Base-by-base conservation (phyloP, 2,329 filamentous ascomycete genomes). In the Aspergillus chevalieri region DNA sequence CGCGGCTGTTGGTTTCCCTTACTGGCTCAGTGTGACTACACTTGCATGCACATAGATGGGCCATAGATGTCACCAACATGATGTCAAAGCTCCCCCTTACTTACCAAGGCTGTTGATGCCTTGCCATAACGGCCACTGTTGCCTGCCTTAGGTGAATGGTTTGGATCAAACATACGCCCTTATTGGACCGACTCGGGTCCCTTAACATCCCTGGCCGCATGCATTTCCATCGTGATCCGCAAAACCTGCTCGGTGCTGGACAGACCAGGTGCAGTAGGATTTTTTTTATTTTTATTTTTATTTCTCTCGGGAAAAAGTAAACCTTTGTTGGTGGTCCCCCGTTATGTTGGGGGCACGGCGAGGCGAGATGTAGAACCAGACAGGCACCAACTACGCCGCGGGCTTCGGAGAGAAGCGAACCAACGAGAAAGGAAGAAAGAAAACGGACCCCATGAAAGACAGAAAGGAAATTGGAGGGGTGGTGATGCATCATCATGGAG, bases 221-320 rank as follows among this genome's bases (percentile, higher is more conserved):
- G 48, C 53, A 49, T 51, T 53, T 53, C 46, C 46, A 48, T 53
- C 48, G 59, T 60, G 57, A 62, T 60, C 58, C 63, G 57, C 61
- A 57, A 59, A 57, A 55, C 57, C 28, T 49, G 47, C 45, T 51
- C 47, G 45, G 47, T 60, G 60, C 60, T 62, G 62, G 56, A 48
- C 50, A 49, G 48, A 46, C 39, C 44, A 45, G 43, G 50, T 54
- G 54, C 44, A 57, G 55, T 53, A 48, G 50, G 12, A 9, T 47
- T 49, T 44, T 28, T 22, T 21, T 22, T 10, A 7, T 41, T 34
- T 34, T 34, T 2, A n/a, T 15, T n/a, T 36, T 42, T 42, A 5
- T 42, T 14, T 2, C 39, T 21, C n/a, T 24, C n/a, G 21, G 26
- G 46, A 48, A n/a, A 46, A 41, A 47, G 39, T 50, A 54, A 52